Conservation (phyloP, 345 rosid species). For the Psidium friedrichsthalianum region DNA sequence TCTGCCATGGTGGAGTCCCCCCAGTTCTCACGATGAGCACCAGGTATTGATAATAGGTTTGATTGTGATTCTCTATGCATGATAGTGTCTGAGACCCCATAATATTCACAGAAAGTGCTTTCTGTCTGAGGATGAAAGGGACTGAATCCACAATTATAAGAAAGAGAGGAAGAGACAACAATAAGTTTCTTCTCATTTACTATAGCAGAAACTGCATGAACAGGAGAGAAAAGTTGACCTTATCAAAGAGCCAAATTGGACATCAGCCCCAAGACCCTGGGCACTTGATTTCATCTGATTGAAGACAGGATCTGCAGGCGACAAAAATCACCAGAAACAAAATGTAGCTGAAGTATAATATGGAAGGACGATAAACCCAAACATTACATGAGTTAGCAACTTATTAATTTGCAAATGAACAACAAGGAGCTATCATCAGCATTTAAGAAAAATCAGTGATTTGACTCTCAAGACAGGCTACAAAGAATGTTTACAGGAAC, state of each 20-base stretch:
- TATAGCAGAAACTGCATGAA: neutral
- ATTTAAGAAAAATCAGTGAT: neutral
- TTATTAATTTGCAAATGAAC: neutral
- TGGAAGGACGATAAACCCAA: neutral
- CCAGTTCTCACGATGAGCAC: conserved; percentile 43
- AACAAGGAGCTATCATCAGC: neutral
- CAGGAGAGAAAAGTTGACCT: conserved; percentile 15
- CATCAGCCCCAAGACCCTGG: conserved; percentile 34
- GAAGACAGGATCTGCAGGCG: conserved; percentile 33
- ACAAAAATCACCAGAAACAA: neutral
- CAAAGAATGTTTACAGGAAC: neutral
- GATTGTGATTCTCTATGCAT: conserved; percentile 29
- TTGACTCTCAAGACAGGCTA: neutral
- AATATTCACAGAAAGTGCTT: conserved; percentile 16
- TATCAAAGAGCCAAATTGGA: conserved; percentile 34
- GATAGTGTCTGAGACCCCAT: conserved; percentile 22
- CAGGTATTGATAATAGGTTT: conserved; percentile 30
- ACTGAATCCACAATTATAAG: conserved; percentile 7
- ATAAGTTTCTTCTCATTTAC: neutral
- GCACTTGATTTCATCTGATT: conserved; percentile 41
- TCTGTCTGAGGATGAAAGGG: conserved; percentile 24
- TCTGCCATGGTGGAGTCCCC: conserved; percentile 65
- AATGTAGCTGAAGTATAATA: neutral
- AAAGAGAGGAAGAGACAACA: neutral
- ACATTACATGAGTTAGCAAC: neutral